Conservation (phyloP, 805 yeast genomes). For the Brettanomyces anomalus region DNA sequence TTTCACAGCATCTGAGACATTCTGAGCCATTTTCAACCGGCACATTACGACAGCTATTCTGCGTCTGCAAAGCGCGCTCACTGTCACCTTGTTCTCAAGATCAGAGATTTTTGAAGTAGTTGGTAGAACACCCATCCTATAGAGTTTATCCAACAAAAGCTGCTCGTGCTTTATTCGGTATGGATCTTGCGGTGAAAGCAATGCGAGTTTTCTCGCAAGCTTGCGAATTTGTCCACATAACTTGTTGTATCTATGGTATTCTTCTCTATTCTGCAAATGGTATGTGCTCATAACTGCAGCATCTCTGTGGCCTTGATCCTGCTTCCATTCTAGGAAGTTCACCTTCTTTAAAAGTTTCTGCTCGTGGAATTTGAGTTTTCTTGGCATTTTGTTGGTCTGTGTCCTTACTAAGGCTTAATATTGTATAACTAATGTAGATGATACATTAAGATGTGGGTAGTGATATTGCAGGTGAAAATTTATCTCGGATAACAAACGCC, state of each 20-base stretch:
- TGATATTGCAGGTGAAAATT: no score
- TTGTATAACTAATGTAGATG: no score
- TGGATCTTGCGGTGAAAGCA: constrained; percentile 82
- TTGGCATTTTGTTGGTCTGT: constrained; percentile 50
- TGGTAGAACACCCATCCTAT: constrained; percentile 79
- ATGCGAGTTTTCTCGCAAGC: constrained; percentile 75
- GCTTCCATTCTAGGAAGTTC: constrained; percentile 96
- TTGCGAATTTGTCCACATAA: constrained; percentile 89
- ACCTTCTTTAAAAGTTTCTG: constrained; percentile 90
- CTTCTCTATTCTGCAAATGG: constrained; percentile 91
- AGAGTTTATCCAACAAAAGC: constrained; percentile 75
- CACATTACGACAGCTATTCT: constrained; percentile 94
- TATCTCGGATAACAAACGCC: no score
- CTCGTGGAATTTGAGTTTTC: constrained; percentile 91
- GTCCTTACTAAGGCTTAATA: no score
- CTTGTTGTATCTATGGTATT: constrained; percentile 87
- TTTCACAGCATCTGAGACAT: constrained; percentile 78
- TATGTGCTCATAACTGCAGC: constrained; percentile 94
- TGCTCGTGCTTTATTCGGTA: constrained; percentile 84
- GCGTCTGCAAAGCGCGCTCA: constrained; percentile 85
- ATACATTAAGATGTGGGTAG: no score
- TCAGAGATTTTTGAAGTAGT: constrained; percentile 88
- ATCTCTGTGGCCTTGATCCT: constrained; percentile 90
- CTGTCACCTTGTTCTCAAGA: constrained; percentile 84
- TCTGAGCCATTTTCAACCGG: constrained; percentile 88